These are phyloP conservation scores for Oldenlandia corymbosa DNA, from an alignment of 257 asterid genomes.

Conservation along the genomic window DNA sequence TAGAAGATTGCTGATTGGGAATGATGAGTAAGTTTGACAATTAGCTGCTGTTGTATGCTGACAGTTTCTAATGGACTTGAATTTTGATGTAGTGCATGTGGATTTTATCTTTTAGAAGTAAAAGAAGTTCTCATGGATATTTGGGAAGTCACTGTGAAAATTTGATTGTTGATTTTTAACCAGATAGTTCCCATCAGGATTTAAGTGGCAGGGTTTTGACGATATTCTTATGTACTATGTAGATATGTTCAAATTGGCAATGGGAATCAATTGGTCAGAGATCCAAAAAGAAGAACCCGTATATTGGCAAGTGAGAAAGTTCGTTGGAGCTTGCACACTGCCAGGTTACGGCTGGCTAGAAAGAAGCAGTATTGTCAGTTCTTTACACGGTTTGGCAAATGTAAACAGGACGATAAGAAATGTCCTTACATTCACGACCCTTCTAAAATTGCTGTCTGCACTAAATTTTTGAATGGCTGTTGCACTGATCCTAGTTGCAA, in stretches of 20 bases:
- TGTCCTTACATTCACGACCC: constrained; percentile 82
- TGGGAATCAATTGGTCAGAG: constrained; percentile 88
- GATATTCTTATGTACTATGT: constrained; percentile 26
- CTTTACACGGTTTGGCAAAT: constrained; percentile 85
- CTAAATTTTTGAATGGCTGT: constrained; percentile 75
- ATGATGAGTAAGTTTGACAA: constrained; percentile 68
- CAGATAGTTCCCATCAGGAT: not conserved
- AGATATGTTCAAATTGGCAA: constrained; percentile 87
- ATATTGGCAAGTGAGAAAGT: constrained; percentile 82
- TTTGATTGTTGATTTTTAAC: not conserved
- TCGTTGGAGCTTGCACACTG: constrained; percentile 95
- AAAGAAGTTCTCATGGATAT: not conserved
- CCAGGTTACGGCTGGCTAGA: constrained; percentile 77
- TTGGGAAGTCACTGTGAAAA: not conserved
- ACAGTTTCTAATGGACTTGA: not conserved
- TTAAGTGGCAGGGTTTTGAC: constrained; percentile 5
- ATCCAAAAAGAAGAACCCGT: constrained; percentile 89
- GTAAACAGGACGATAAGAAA: constrained; percentile 86
- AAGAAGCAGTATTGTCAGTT: constrained; percentile 86
- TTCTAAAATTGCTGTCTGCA: constrained; percentile 87
- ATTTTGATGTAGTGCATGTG: not conserved
- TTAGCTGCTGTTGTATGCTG: constrained; percentile 12
- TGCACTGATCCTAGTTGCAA: constrained; percentile 67
- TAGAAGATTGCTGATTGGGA: constrained; percentile 70
- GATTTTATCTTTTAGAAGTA: not conserved